These are phyloP conservation scores for Agroathelia rolfsii DNA, from an alignment of 1,284 basidiomycete species.

Conservation along the genomic window DNA sequence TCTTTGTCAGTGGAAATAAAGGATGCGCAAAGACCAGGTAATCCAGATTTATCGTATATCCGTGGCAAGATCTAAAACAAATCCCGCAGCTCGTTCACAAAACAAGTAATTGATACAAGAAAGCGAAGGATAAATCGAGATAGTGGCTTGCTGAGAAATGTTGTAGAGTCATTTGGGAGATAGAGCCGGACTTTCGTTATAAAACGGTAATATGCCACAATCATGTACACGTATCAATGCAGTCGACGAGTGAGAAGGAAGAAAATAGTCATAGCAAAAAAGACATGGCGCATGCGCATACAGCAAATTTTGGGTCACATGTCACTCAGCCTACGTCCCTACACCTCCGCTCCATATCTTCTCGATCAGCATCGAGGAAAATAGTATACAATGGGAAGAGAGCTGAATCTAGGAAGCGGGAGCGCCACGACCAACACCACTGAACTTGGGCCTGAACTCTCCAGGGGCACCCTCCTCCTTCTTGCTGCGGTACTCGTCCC, in stretches of 20 bases:
- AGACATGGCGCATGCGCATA: constrained; percentile 29
- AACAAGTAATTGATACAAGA: constrained; percentile 12
- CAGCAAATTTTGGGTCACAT: constrained; percentile 25
- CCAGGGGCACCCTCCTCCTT: constrained; percentile 74
- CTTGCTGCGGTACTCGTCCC: constrained; percentile 86
- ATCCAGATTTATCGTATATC: constrained; percentile 8
- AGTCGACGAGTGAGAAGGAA: constrained; percentile 11
- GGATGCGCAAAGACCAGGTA: constrained; percentile 30
- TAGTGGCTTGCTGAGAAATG: constrained; percentile 20
- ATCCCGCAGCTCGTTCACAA: constrained; percentile 34
- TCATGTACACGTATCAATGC: too few relatives aligned
- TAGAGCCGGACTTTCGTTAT: too few relatives aligned
- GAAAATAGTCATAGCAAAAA: constrained; percentile 26
- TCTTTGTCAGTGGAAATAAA: constrained; percentile 34
- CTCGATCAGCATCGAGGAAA: too few relatives aligned
- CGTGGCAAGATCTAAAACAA: too few relatives aligned
- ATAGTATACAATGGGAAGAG: constrained; percentile 9
- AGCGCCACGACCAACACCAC: constrained; percentile 78
- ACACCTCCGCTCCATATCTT: constrained; percentile 12
- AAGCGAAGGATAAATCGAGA: too few relatives aligned
- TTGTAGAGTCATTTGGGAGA: constrained; percentile 31
- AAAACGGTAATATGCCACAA: too few relatives aligned
- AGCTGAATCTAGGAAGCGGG: constrained; percentile 44
- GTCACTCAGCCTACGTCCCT: too few relatives aligned
- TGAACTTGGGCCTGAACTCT: constrained; percentile 77